These are phyloP conservation scores for Sporopachydermia cereana DNA, from an alignment of 1,139 yeast genomes.

Conservation along the genomic window DNA sequence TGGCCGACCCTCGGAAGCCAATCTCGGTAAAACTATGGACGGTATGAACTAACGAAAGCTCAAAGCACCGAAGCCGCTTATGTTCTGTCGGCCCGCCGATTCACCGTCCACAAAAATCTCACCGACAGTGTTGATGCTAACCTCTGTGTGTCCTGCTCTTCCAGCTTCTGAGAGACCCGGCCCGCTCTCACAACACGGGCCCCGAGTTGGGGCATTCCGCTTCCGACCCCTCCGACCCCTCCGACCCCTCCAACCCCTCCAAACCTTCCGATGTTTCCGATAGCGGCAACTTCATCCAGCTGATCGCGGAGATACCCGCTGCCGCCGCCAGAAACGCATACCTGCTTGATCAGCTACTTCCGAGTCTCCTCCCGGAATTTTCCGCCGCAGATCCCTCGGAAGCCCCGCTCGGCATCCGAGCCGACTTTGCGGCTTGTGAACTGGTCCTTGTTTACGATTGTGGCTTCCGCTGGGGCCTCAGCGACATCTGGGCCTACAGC, in stretches of 20 bases:
- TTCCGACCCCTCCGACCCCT: neutral
- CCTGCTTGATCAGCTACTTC: neutral
- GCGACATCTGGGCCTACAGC: neutral
- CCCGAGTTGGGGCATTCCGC: neutral
- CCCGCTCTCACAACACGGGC: too few relatives aligned
- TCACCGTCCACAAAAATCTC: too few relatives aligned
- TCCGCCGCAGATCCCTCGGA: too few relatives aligned
- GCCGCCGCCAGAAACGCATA: neutral
- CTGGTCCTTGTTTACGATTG: constrained; percentile 3
- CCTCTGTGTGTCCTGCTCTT: too few relatives aligned
- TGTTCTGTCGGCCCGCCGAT: too few relatives aligned
- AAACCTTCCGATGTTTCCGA: too few relatives aligned
- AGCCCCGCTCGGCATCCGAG: too few relatives aligned
- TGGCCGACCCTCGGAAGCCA: neutral
- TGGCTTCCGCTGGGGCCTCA: constrained; percentile 1
- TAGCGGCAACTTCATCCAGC: neutral
- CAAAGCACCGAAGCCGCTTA: too few relatives aligned
- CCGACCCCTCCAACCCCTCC: neutral
- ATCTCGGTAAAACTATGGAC: constrained; percentile 4
- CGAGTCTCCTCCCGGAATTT: neutral
- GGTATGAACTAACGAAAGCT: too few relatives aligned
- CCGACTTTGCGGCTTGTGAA: too few relatives aligned
- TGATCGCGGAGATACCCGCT: neutral
- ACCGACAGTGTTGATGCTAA: too few relatives aligned
- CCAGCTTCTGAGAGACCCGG: too few relatives aligned